Conservation (phyloP, 176 grass and related monocot genomes). For the Lolium perenne region DNA sequence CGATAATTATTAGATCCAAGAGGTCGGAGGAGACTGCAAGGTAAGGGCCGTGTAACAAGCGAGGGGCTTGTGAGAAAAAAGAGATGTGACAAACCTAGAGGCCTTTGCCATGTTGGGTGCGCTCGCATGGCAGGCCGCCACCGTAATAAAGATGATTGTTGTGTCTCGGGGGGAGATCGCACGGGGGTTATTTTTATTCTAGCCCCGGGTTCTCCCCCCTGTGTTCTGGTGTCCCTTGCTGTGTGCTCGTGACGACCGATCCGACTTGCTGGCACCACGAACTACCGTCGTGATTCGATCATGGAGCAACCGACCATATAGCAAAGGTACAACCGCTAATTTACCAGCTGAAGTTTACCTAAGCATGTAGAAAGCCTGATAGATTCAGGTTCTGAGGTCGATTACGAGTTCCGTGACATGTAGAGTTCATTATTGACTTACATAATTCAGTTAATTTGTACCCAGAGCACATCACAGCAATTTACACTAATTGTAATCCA, state of each 20-base stretch:
- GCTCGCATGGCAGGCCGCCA: constrained; percentile 79
- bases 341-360: neutral
- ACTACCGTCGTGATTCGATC: neutral
- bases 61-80: neutral
- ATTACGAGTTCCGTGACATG: too few species aligned
- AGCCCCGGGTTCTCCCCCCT: constrained; percentile 58
- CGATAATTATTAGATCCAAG: constrained; percentile 63
- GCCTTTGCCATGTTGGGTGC: constrained; percentile 85
- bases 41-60: constrained; percentile 53
- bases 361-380: neutral
- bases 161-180: constrained; percentile 60
- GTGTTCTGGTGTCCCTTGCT: constrained; percentile 24
- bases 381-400: too few species aligned
- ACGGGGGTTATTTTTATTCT: constrained; percentile 42
- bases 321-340: constrained; percentile 41
- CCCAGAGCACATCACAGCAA: too few species aligned
- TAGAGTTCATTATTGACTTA: too few species aligned
- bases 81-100: constrained; percentile 42
- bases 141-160: constrained; percentile 54
- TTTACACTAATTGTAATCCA: too few species aligned
- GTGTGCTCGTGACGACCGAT: neutral
- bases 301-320: constrained; percentile 21
- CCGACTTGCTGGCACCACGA: neutral
- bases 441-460: too few species aligned
- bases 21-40: constrained; percentile 40